Base-by-base conservation (phyloP, 2,329 filamentous ascomycete genomes). In the Stemphylium vesicarium region DNA sequence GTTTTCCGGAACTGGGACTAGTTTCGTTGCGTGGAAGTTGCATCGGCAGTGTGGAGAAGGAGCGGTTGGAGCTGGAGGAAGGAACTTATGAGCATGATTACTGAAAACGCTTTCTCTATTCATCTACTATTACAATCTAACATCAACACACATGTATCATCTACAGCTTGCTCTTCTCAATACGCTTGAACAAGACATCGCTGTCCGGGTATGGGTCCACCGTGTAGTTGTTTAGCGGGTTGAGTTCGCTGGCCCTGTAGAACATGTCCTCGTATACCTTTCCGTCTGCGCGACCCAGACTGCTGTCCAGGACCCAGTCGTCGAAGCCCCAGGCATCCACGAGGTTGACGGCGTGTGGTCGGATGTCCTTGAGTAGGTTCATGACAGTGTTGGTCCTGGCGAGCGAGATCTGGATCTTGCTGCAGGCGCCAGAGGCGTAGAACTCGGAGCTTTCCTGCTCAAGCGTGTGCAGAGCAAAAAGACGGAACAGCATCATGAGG, bases 231-330 rank as follows among this genome's bases (percentile, higher is more conserved):
- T 92, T 92, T 39, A 92, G 77, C 1, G 89, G 89, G 68, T 92
- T 92, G 64, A 88, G 75, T 78, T 90, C 83, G 57, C 84, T 87
- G 0, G 89, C 90, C 12, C 89, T 79, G 66, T 86, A 79, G 77
- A 92, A 92, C 79, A 92, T 81, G 65, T 92, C 89, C 72, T 90
- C 87, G 64, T 92, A 92, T 1, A 92, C 89, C 65, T 88, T 87
- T 16, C 90, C 89, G 57, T 92, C 89, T 38, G 83, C 84, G 1
- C 88, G 80, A 1, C 90, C 89, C 35, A 92, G 73, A 53, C 84
- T 86, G 64, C 84, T 88, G 70, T 92, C 89, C 2, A 92, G 81
- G 65, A 90, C 87, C 88, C 88, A 92, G 70, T 92, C 89, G 1
- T 89, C 86, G 75, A 92, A 90, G 56, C 85, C 84, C 90, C 89